Base-by-base conservation (phyloP, 2,329 filamentous ascomycete genomes). In the Herpotrichia juniperi region DNA sequence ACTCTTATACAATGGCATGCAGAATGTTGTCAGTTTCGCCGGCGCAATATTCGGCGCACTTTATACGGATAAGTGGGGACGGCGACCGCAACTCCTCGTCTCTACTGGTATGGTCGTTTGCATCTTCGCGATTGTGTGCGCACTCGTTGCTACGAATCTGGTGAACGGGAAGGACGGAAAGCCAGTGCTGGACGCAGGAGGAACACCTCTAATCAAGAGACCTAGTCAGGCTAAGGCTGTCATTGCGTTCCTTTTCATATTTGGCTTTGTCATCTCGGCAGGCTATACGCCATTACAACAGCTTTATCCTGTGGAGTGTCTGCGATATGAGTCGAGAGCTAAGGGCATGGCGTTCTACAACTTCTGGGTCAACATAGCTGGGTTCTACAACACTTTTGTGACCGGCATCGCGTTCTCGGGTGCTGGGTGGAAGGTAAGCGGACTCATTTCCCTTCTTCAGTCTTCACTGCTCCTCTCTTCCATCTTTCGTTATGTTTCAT, bases 321-420 rank as follows among this genome's bases (percentile, higher is more conserved):
- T 81, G 14, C 71, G 74, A 5, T 80, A 79, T 51, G 76, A 78
- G 51, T 76, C 68, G 0, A 69, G 79, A 14, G 78, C 78, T 2
- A 81, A 81, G 57, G 78, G 79, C 2, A 79, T 79, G 72, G 76
- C 74, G 6, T 73, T 79, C 56, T 78, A 78, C 56, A 78, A 78
- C 42, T 72, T 79, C 50, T 74, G 74, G 61, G 75, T 77, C 46
- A 79, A 79, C 46, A 65, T 78, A 47, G 75, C 76, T 4, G 66
- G 68, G 17, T 77, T 79, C 50, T 77, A 77, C 56, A 79, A 79
- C 51, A 78, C 75, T 0, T 79, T 78, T 54, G 77, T 77, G 0
- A 76, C 63, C 53, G 75, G 75, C 3, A 74, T 75, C 50, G 73
- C 72, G 2, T 73, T 75, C 55, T 58, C 67, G 2, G 59, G 63